Evolutionary conservation across 78 protist species (phyloP), one percentile per base, ranked within the genome.

Genomic region (Guillardia theta): DNA sequence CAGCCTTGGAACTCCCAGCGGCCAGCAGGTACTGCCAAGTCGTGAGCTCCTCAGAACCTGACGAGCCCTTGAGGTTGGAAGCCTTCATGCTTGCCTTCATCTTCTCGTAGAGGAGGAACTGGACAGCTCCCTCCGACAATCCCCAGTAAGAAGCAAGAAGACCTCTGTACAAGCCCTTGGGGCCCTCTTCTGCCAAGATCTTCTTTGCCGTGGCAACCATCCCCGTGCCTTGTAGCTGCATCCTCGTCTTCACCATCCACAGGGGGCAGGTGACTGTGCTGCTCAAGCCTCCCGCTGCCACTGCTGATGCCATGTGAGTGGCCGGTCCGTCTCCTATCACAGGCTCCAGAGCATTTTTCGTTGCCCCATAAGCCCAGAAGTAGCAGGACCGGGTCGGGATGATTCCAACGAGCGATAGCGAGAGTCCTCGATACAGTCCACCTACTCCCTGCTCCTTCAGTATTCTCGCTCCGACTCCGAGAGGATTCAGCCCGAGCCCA

Each of bases 231-330:
- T 37, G 24, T 48, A 78, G 90, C 93, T 95, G 96, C 92, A 95
- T 27, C 50, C 96, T 94, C 18, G 96, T 95, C 95, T 88, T 93
- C 43, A 93, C 45, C 62, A 95, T 80, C 70, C 94, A 94, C 43
- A 95, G 46, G 12, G 96, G 96, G 37, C 83, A 39, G 37, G 96
- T 95, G 41, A 87, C 93, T 36, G 90, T n/a, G 48, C 30, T 43
- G 90, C 90, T 78, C 50, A 78, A 50, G 43, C 90, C 90, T 4
- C 90, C 90, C 8, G 90, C 90, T 4, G 90, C 90, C 90, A 78
- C 90, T 30, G 90, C 48, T 6, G 90, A 18, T 22, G 33, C 50
- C 45, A 78, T 43, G 48, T 78, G 90, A 22, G 90, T 78, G 21
- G 12, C 48, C 33, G 90, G 90, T 10, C 39, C 8, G 48, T 78